phyloP scores from a whole-genome alignment of 164 flowering plant species.

The Kingdonia uniflora region DNA sequence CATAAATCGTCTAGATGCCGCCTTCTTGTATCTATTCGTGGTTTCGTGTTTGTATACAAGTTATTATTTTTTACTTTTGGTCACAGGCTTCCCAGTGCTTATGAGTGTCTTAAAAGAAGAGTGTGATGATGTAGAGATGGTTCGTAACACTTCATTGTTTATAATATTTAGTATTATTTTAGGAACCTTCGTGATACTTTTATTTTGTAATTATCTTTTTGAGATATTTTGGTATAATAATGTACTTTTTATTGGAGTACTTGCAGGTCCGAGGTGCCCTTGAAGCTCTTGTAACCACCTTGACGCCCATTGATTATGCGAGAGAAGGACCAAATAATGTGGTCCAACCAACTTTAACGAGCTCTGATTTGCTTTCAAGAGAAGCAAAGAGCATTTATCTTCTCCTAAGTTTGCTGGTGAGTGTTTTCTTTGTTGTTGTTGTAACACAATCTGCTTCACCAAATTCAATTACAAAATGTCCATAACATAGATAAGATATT shows the following conservation, averaged over 20 bases:
- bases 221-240: not conserved
- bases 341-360: conserved; percentile 82
- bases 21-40: not conserved
- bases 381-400: conserved; percentile 84
- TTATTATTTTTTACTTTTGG: conserved; percentile 1
- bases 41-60: too few relatives aligned
- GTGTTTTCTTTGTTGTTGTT: conserved; percentile 12
- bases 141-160: conserved; percentile 10
- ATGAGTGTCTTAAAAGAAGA: conserved; percentile 79
- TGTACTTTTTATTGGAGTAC: conserved; percentile 2
- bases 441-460: too few relatives aligned
- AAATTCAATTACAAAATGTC: too few relatives aligned
- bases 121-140: conserved; percentile 96
- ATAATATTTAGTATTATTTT: too few relatives aligned
- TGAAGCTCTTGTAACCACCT: conserved; percentile 82
- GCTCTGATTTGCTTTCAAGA: conserved; percentile 86
- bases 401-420: conserved; percentile 91
- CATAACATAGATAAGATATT: too few relatives aligned
- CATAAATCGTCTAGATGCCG: not conserved
- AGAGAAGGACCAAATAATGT: conserved; percentile 47
- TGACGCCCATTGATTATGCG: conserved; percentile 62
- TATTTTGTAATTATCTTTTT: not conserved
- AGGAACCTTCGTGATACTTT: not conserved
- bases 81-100: conserved; percentile 87
- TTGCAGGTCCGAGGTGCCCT: conserved; percentile 89